phyloP scores from a whole-genome alignment of 306 rosid species.

The Lathyrus sativus region DNA sequence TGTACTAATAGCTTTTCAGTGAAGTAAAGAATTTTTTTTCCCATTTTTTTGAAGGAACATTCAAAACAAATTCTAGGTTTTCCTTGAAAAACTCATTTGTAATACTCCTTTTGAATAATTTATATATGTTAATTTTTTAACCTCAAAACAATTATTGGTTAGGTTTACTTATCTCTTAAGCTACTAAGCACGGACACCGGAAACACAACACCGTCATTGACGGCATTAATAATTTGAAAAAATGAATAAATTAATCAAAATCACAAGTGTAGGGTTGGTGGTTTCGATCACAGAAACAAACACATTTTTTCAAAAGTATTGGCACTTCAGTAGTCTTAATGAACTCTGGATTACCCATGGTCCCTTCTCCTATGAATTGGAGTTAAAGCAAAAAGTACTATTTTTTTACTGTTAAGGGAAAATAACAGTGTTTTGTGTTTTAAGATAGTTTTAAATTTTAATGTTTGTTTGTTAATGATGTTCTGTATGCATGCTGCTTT shows the following conservation, averaged over 20 bases:
- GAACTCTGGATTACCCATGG: neutral
- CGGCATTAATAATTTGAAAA: too few species aligned
- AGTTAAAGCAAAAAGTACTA: neutral
- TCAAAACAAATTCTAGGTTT: constrained; percentile 15
- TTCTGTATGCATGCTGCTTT: constrained; percentile 20
- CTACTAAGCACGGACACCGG: too few species aligned
- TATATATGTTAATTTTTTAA: neutral
- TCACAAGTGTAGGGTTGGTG: too few species aligned
- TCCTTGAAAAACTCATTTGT: constrained; percentile 6
- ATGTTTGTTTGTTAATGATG: constrained; percentile 19
- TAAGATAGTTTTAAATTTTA: neutral
- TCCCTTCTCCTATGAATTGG: neutral
- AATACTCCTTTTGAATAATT: neutral
- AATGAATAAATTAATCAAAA: too few species aligned
- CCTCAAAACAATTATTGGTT: neutral
- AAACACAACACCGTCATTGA: too few species aligned
- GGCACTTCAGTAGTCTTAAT: too few species aligned
- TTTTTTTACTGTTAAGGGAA: neutral
- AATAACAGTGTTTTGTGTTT: constrained; percentile 1
- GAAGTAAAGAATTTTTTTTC: constrained; percentile 37
- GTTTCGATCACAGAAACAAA: too few species aligned
- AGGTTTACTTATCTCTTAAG: neutral
- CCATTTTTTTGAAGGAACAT: constrained; percentile 17
- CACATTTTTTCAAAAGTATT: too few species aligned
- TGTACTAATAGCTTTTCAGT: constrained; percentile 26